Evolutionary conservation across 768 basidiomycete species (phyloP).

Genomic region (Leucocoprinus birnbaumii): DNA sequence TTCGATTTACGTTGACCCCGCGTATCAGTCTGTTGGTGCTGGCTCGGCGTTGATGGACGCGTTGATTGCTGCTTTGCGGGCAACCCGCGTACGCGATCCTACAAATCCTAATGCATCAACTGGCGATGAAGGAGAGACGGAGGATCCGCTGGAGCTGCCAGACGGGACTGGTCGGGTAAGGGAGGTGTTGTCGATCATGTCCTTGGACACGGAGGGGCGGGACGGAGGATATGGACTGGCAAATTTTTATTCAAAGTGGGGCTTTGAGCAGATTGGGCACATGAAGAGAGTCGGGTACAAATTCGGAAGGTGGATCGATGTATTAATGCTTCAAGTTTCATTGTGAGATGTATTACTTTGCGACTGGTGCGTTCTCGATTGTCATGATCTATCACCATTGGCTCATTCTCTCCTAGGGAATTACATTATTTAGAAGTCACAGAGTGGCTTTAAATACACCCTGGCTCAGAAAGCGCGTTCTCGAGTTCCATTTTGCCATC

Average conservation of each 20-base stretch:
- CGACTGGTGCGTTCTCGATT: not conserved
- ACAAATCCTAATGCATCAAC: not conserved
- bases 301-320: constrained; percentile 20
- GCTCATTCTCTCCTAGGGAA: too few relatives aligned
- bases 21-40: constrained; percentile 12
- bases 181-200: constrained; percentile 19
- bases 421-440: too few relatives aligned
- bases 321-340: constrained; percentile 17
- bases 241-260: constrained; percentile 21
- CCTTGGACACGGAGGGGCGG: constrained; percentile 14
- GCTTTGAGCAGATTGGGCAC: constrained; percentile 18
- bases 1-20: constrained; percentile 18
- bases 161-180: constrained; percentile 7
- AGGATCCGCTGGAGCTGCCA: not conserved
- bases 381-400: too few relatives aligned
- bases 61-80: not conserved
- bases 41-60: constrained; percentile 15
- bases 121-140: not conserved
- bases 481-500: too few relatives aligned
- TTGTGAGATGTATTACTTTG: not conserved
- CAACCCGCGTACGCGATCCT: not conserved
- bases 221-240: constrained; percentile 13
- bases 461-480: too few relatives aligned
- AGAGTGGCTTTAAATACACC: too few relatives aligned
- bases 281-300: constrained; percentile 20